Base-by-base conservation (phyloP, 2,329 filamentous ascomycete genomes). In the Fusarium pseudonygamai region DNA sequence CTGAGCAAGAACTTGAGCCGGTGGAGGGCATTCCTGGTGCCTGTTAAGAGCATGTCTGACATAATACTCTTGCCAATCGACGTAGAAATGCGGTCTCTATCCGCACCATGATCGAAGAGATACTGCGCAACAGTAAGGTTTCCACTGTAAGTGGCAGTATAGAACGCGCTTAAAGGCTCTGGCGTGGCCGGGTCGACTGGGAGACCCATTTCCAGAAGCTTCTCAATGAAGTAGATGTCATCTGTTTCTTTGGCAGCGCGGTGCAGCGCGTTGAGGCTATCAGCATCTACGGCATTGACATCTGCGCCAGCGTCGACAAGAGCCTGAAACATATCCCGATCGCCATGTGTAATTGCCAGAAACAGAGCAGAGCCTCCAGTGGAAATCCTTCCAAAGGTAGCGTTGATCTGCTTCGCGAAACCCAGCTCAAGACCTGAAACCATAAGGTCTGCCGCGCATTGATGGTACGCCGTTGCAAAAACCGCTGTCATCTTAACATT, bases 161-260 rank as follows among this genome's bases (percentile, higher is more conserved):
- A 62, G 52, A 62, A 62, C 20, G 60, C 60, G 14, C 60, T 62
- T 11, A 46, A 30, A 8, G 26, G 28, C 8, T 32, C 34, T 22
- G 53, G 22, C 5, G 43, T 37, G 32, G 18, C 11, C 1, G 60
- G 60, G 5, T 62, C 60, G 2, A 62, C 32, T 4, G 32, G 18
- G 3, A 62, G 60, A 2, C 52, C 40, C n/a, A 15, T 39, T 7
- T 39, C 24, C 0, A 62, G 40, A 12, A 62, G 60, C 3, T 15
- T 42, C 10, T 59, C 14, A 6, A 18, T 7, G 11, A 62, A 62
- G 34, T 46, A 62, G 13, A 46, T 10, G 12, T 59, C 60, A 18
- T 62, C 60, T 24, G 52, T 59, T 7, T 62, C 60, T 22, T 62
- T 62, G 1, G 40, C 60, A 39, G 60, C 60, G 9, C 60, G 60